phyloP scores from a whole-genome alignment of 2,329 filamentous ascomycete genomes.

The Fonsecaea multimorphosa region DNA sequence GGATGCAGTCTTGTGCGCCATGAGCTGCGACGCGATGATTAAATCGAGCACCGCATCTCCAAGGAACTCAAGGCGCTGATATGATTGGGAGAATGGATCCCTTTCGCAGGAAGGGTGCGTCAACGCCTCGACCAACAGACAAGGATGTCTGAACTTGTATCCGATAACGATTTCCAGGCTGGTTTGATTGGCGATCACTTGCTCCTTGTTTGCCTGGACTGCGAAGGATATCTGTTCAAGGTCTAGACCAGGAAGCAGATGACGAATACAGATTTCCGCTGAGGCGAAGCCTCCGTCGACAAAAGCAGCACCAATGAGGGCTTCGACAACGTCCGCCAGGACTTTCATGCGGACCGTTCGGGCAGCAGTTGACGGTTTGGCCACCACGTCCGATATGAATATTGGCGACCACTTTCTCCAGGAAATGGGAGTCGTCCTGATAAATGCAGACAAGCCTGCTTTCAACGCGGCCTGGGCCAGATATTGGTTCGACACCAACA shows the following conservation, averaged over 20 bases:
- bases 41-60: background rate
- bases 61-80: background rate
- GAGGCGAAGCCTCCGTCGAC: background rate
- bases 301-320: background rate
- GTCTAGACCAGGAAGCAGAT: background rate
- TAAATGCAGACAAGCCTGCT: background rate
- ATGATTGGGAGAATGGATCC: background rate
- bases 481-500: background rate
- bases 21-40: background rate
- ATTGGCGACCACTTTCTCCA: background rate
- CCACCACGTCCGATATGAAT: background rate
- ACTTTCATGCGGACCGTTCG: slow-evolving; percentile 1
- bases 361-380: background rate
- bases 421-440: background rate
- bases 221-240: background rate
- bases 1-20: background rate
- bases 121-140: background rate
- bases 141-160: background rate
- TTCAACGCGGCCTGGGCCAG: background rate
- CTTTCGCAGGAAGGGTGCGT: background rate
- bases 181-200: background rate
- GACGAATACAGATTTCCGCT: background rate
- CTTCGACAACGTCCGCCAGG: background rate
- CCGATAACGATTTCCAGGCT: background rate
- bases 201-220: background rate